phyloP scores from a whole-genome alignment of 768 basidiomycete genomes.

The Naematelia encephala region DNA sequence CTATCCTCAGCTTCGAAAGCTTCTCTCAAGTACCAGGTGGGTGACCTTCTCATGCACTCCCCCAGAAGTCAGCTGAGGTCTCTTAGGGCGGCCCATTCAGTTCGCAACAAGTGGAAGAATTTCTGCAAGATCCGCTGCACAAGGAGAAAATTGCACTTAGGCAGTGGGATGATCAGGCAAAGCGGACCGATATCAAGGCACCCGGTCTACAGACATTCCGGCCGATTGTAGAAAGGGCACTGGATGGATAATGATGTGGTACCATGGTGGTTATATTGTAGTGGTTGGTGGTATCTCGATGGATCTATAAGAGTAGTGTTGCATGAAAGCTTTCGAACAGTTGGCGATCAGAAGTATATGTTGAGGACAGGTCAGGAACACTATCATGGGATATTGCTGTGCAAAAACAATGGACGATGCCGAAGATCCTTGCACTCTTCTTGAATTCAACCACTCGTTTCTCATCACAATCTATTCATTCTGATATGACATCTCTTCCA shows the following conservation, averaged over 20 bases:
- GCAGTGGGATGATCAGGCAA: constrained; percentile 17
- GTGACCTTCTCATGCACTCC: neutral
- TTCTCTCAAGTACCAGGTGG: constrained; percentile 13
- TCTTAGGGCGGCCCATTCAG: constrained; percentile 14
- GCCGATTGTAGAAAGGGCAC: neutral
- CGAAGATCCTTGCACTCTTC: too few species aligned
- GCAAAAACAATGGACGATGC: too few species aligned
- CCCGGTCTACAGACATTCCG: constrained; percentile 13
- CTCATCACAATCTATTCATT: too few species aligned
- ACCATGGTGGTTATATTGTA: too few species aligned
- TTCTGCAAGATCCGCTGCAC: constrained; percentile 5
- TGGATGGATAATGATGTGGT: neutral
- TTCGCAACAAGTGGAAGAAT: constrained; percentile 5
- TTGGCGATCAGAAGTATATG: too few species aligned
- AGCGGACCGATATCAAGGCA: constrained; percentile 5
- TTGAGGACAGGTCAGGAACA: too few species aligned
- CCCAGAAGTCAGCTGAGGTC: neutral
- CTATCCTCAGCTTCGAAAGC: constrained; percentile 8
- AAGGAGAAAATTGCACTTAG: constrained; percentile 14
- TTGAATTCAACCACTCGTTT: too few species aligned
- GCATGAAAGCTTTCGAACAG: too few species aligned
- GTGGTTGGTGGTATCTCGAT: too few species aligned
- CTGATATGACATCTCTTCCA: too few species aligned
- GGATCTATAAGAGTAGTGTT: too few species aligned
- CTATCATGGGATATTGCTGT: too few species aligned